Evolutionary conservation across 2,329 filamentous ascomycete species (phyloP).

Genomic region (Byssoonygena ceratinophila): DNA sequence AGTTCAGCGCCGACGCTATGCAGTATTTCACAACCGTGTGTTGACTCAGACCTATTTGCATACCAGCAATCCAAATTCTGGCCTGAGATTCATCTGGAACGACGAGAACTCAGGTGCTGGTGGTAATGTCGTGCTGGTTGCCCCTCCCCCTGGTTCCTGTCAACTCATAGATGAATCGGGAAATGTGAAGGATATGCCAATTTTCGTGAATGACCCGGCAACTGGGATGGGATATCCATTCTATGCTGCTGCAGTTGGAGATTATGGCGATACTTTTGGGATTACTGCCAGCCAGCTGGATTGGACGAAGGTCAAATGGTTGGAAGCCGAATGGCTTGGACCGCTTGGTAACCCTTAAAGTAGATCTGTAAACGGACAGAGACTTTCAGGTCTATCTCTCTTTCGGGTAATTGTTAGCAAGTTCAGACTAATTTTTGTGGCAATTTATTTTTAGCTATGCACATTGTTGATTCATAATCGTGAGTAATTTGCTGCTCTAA

Average conservation of each 20-base stretch:
- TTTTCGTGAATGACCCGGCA: slow-evolving; percentile 6
- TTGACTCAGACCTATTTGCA: background rate
- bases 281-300: background rate
- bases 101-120: slow-evolving; percentile 2
- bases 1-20: slow-evolving; percentile 3
- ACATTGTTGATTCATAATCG: too few relatives aligned
- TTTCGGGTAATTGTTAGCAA: background rate
- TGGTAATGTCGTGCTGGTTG: slow-evolving; percentile 6
- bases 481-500: too few relatives aligned
- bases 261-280: background rate
- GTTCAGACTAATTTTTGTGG: too few relatives aligned
- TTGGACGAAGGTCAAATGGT: slow-evolving; percentile 6
- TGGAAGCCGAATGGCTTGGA: slow-evolving; percentile 3
- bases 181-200: slow-evolving; percentile 8
- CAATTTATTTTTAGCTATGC: too few relatives aligned
- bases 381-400: too few relatives aligned
- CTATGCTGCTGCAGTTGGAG: background rate
- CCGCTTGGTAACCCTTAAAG: background rate
- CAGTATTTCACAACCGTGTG: slow-evolving; percentile 2
- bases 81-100: slow-evolving; percentile 3
- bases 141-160: background rate
- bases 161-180: background rate
- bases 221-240: slow-evolving; percentile 9
- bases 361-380: background rate
- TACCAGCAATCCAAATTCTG: background rate